Base-by-base conservation (phyloP, 257 asterid genomes). In the Asclepias syriaca region DNA sequence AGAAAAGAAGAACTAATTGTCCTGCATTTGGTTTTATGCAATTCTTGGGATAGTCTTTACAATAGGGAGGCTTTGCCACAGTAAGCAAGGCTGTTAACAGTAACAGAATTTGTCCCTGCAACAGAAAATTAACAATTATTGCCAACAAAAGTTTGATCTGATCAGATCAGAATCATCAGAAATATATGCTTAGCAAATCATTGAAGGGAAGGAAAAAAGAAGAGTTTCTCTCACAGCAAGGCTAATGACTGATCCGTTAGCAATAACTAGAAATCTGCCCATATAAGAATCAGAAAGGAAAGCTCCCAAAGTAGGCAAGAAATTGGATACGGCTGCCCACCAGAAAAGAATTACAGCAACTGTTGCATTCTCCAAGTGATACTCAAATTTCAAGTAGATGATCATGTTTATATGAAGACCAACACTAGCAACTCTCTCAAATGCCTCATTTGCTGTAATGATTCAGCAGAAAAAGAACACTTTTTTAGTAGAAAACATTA, bases 291-390 rank as follows among this genome's bases (percentile, higher is more conserved):
- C 97, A 29, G 97, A 77, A 29, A 91, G 82, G 72, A 87, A 87
- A 70, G 97, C 97, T n/a, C 97, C 97, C 22, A 89, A 56, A 49
- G 83, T 84, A 0, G 97, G 96, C 83, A 85, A 22, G 90, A 89
- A 86, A 72, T 85, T 82, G 9, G 92, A 84, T 4, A 72, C 63
- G 60, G 97, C 94, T 0, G 65, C 72, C 97, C 97, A 91, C 76
- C 83, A 79, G 72, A 87, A 83, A 70, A 91, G 60, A 40, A 81
- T 70, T 69, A 29, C 83, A 4, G 84, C 68, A 12, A 82, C 94
- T 48, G 75, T 76, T 24, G 87, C 94, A 58, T 34, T 75, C 46
- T 77, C 84, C 6, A 89, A 78, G 69, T 91, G 81, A 70, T 91
- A 89, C 45, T 74, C 82, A n/a, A 54, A 24, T 15, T 40, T 83